Base-by-base conservation (phyloP, 1,139 yeast genomes). In the Geotrichum aggregatum region DNA sequence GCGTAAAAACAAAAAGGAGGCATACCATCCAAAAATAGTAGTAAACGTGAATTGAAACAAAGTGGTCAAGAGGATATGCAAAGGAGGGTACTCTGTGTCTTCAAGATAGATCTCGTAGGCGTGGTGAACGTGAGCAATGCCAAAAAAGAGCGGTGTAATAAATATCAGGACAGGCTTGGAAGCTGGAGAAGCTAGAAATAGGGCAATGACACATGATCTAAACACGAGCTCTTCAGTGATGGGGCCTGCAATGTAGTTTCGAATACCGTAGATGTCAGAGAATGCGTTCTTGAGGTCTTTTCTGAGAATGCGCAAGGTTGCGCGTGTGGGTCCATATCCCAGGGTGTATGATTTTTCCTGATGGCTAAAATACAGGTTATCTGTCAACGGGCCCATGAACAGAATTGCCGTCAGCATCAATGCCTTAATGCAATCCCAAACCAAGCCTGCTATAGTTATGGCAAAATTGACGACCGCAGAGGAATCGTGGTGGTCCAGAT, bases 121-220 rank as follows among this genome's bases (percentile, higher is more conserved):
- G 67, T 92, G 98, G 65, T 92, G 96, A 18, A 86, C 55, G 68
- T 92, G 99, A 0, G 98, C 97, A n/a, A 87, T 63, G 1, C 96
- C 96, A 71, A 92, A 92, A 58, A 83, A 76, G 19, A 83, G 63
- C 0, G 97, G 96, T 1, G 91, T 76, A 26, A 69, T 66, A 48
- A 68, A 63, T 1, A 80, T 63, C 7, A 56, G 57, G 19, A 38
- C 35, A 11, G 24, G n/a, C 13, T 59, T 52, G 30, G 71, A 57
- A 14, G 64, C 54, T 24, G 62, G 58, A 3, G 63, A 67, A 10
- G 72, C 74, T 43, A 65, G 59, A 51, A 72, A 70, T 6, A 76
- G 66, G 8, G 77, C 73, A 21, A 83, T 60, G 1, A 85, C 70
- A 45, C 84, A 71, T 0, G 87, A 76, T 3, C 98, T 76, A 66